These are phyloP conservation scores for Nannizziopsis barbatae DNA, from an alignment of 2,329 filamentous ascomycete genomes.

Conservation along the genomic window DNA sequence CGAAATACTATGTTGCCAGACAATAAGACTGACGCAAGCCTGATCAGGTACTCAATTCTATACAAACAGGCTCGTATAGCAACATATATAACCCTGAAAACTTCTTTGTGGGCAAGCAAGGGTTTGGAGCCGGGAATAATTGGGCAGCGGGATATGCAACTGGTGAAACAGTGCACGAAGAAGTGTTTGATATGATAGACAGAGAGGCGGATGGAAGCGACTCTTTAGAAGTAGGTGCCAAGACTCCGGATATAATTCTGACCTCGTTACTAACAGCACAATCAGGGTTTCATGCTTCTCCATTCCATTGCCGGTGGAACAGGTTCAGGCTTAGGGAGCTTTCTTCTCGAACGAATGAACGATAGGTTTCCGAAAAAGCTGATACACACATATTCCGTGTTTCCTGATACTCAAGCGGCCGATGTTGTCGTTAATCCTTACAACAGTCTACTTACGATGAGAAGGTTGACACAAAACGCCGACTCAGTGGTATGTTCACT, in stretches of 20 bases:
- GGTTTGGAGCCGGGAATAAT: constrained; percentile 90
- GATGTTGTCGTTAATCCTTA: constrained; percentile 98
- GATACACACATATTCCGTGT: constrained; percentile 97
- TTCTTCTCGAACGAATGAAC: constrained; percentile 87
- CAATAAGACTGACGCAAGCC: not conserved
- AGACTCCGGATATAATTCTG: not conserved
- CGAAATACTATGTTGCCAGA: not conserved
- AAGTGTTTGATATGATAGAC: constrained; percentile 99
- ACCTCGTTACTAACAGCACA: constrained; percentile 4
- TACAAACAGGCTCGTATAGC: constrained; percentile 86
- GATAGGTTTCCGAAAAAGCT: constrained; percentile 98
- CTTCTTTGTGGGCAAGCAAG: constrained; percentile 92
- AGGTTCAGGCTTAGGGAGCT: constrained; percentile 89
- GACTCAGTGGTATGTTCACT: constrained; percentile 64
- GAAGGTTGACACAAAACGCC: constrained; percentile 84
- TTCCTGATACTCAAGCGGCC: constrained; percentile 79
- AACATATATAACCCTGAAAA: constrained; percentile 99
- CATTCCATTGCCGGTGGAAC: constrained; percentile 97
- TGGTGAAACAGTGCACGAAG: constrained; percentile 82
- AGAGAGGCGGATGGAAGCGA: constrained; percentile 96
- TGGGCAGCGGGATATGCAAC: constrained; percentile 96
- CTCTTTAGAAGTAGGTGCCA: constrained; percentile 61
- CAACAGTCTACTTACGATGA: constrained; percentile 88
- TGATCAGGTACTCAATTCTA: constrained; percentile 66
- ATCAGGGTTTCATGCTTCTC: constrained; percentile 88